These are phyloP conservation scores for Arctostaphylos glauca DNA, from an alignment of 148 eudicot species.

Conservation along the genomic window DNA sequence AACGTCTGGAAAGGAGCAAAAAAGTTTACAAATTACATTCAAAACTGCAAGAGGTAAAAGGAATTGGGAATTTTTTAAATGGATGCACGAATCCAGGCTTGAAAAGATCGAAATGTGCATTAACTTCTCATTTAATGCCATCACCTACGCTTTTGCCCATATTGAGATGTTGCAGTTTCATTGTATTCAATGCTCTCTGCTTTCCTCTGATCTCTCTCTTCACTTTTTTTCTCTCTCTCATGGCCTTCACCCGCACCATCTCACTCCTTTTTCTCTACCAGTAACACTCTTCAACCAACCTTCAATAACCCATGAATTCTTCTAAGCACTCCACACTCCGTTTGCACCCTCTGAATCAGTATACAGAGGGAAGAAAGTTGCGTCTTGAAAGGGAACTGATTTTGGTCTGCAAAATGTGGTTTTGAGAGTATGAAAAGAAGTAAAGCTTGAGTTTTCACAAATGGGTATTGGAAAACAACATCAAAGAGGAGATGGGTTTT, in stretches of 20 bases:
- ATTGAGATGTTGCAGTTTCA: conserved; percentile 4
- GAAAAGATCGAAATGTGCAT: conserved; percentile 55
- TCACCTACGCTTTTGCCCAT: conserved; percentile 51
- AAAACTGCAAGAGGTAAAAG: not conserved
- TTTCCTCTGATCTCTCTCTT: conserved; percentile 17
- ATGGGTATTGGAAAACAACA: not conserved
- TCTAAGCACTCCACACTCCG: not conserved
- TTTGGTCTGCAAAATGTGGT: not conserved
- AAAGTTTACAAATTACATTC: not conserved
- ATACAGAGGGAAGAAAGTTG: not conserved
- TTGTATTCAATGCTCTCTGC: conserved; percentile 12
- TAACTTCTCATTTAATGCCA: conserved; percentile 67
- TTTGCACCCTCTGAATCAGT: not conserved
- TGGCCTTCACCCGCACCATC: conserved; percentile 13
- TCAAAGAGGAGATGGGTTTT: conserved; percentile 10
- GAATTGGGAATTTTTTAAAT: not conserved
- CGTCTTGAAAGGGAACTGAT: not conserved
- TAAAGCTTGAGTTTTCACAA: not conserved
- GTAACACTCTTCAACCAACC: conserved; percentile 4
- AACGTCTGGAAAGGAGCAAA: not conserved
- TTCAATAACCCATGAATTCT: not conserved
- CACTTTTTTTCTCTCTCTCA: conserved; percentile 29
- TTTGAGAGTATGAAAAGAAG: not conserved
- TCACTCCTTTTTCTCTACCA: conserved; percentile 25
- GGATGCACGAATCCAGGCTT: conserved; percentile 61